phyloP scores from a whole-genome alignment of 2,329 filamentous ascomycete species.

The Capronia epimyces region DNA sequence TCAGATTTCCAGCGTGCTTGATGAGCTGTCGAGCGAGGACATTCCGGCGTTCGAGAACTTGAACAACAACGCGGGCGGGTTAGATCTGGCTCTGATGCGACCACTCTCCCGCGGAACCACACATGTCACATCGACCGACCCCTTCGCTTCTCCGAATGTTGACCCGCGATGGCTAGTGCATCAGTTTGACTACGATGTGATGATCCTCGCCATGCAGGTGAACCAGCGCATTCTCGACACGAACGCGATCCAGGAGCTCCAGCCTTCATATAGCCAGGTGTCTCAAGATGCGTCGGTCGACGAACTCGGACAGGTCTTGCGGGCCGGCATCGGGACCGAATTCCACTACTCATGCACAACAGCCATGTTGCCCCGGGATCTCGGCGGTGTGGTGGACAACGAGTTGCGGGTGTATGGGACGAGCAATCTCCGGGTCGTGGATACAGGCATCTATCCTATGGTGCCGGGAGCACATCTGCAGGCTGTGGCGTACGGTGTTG shows the following conservation, averaged over 20 bases:
- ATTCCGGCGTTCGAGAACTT: slow-evolving; percentile 24
- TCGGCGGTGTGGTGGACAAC: slow-evolving; percentile 36
- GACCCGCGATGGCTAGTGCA: slow-evolving; percentile 44
- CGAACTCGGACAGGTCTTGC: slow-evolving; percentile 9
- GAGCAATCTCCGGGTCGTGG: slow-evolving; percentile 32
- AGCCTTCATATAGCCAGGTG: slow-evolving; percentile 6
- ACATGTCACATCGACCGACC: slow-evolving; percentile 35
- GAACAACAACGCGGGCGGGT: slow-evolving; percentile 21
- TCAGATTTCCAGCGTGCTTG: slow-evolving; percentile 11
- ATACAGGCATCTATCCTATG: slow-evolving; percentile 30
- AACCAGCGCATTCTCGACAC: slow-evolving; percentile 25
- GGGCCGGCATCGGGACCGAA: slow-evolving; percentile 12
- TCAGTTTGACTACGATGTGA: slow-evolving; percentile 41
- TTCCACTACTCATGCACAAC: slow-evolving; percentile 22
- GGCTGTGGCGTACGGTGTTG: slow-evolving; percentile 29
- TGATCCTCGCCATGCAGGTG: slow-evolving; percentile 32
- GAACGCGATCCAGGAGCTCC: slow-evolving; percentile 3
- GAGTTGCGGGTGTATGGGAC: slow-evolving; percentile 33
- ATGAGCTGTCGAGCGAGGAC: slow-evolving; percentile 1
- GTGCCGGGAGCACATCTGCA: slow-evolving; percentile 37
- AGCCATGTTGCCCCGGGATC: slow-evolving; percentile 40
- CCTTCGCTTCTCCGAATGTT: slow-evolving; percentile 37
- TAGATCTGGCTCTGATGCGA: slow-evolving; percentile 23
- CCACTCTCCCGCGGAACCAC: slow-evolving; percentile 42
- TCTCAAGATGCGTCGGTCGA: slow-evolving; percentile 4